Evolutionary conservation across 225 moss, liverwort and hornwort species (phyloP), one percentile per base, ranked within the genome.

Genomic region (Straminergon stramineum): DNA sequence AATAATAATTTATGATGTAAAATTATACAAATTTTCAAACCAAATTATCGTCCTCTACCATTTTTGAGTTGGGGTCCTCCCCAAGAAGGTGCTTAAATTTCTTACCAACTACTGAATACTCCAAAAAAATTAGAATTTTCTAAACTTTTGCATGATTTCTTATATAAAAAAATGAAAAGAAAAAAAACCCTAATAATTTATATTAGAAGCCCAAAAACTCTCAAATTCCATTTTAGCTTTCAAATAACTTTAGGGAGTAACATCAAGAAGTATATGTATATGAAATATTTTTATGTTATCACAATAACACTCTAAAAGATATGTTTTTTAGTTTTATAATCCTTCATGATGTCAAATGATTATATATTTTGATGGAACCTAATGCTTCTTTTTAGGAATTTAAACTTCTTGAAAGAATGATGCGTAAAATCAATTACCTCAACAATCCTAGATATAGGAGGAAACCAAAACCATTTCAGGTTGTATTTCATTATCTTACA

Each of bases 351-450:
- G 13, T 74, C 17, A 63, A 88, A 14, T 39, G 5, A 19, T 19
- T 26, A 11, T 34, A 13, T 5, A 2, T 20, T 39, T 55, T 63
- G 2, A 71, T 55, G 9, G 3, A 37, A 52, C 34, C 0, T 4
- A 2, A 34, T 85, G 22, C 13, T n/a, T 35, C 79, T 62, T 71
- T 9, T 14, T 45, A 94, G 94, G 94, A 94, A 87, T 92, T 83
- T 84, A 76, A 93, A 85, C 24, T 93, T 64, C 86, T 92, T 18
- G 73, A 89, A 74, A 84, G 81, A 65, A 94, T 94, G 93, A 94
- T 93, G 94, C 57, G 45, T 28, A 94, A 91, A 85, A 89, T 92
- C 84, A 91, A 94, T 32, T 94, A 91, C 34, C 89, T 94, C 28
- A 93, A 92, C n/a, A 90, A 92, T 87, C 94, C 94, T 74, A 91